Conservation (phyloP, 371 early-diverging fungal genomes). For the Encephalitozoon hellem region DNA sequence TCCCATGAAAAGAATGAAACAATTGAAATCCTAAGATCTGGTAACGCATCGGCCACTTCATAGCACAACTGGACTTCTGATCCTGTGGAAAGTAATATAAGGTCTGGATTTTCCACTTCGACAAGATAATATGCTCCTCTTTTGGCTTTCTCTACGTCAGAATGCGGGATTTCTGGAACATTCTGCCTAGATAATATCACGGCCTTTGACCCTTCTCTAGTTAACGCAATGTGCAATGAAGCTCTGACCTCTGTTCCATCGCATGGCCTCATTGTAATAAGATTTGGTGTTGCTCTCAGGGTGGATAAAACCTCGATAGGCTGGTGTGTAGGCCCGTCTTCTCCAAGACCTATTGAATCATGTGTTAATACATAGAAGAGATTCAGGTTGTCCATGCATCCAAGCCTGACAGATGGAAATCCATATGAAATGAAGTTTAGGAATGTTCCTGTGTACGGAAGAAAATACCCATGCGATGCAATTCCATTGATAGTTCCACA, state of each 20-base stretch:
- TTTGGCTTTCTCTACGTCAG: constrained; percentile 66
- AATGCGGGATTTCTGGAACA: constrained; percentile 74
- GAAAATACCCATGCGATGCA: constrained; percentile 70
- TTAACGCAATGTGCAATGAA: constrained; percentile 49
- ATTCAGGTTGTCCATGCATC: constrained; percentile 74
- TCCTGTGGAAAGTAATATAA: constrained; percentile 79
- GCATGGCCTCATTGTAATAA: constrained; percentile 76
- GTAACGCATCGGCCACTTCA: constrained; percentile 69
- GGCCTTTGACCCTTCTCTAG: constrained; percentile 68
- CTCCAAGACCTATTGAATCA: constrained; percentile 90
- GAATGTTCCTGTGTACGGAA: constrained; percentile 87
- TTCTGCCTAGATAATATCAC: constrained; percentile 85
- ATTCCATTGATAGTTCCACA: constrained; percentile 87
- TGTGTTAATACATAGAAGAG: constrained; percentile 93
- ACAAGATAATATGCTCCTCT: constrained; percentile 53
- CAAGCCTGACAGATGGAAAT: constrained; percentile 76
- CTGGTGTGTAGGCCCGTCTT: constrained; percentile 98
- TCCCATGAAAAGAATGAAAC: constrained; percentile 89
- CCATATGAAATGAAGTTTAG: constrained; percentile 80
- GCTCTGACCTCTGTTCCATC: constrained; percentile 77
- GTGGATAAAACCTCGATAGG: constrained; percentile 89
- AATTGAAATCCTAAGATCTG: constrained; percentile 65
- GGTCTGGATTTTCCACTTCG: constrained; percentile 67
- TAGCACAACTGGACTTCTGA: constrained; percentile 82
- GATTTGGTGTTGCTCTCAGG: constrained; percentile 84